Conservation (phyloP, 129 eudicot species). For the Tagetes erecta region DNA sequence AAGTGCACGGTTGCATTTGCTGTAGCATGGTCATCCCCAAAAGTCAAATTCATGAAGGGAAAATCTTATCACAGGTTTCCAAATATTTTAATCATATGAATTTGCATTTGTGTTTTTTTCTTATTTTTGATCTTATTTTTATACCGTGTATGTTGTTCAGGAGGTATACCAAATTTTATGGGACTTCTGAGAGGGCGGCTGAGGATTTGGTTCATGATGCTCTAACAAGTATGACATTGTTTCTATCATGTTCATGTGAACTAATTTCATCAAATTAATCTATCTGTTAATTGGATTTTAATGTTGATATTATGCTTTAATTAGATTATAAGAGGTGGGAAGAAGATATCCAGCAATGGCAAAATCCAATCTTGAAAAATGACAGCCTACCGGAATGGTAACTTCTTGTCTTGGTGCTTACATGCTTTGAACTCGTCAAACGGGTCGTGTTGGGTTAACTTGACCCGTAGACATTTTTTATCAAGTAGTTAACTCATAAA, state of each 20-base stretch:
- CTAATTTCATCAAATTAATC: background rate
- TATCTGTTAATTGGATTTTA: background rate
- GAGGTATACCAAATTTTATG: constrained; percentile 91
- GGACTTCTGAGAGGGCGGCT: constrained; percentile 86
- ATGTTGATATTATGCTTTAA: constrained; percentile 3
- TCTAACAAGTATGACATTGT: constrained; percentile 61
- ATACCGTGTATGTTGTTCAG: constrained; percentile 34
- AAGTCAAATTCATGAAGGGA: constrained; percentile 86
- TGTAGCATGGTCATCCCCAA: constrained; percentile 92
- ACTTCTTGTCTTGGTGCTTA: constrained; percentile 23
- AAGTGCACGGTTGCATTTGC: constrained; percentile 87
- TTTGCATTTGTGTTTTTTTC: background rate
- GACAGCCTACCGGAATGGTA: constrained; percentile 91
- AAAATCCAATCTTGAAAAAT: constrained; percentile 75
- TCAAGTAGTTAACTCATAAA: background rate
- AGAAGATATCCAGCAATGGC: constrained; percentile 95
- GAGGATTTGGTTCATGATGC: constrained; percentile 82
- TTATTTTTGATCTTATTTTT: background rate
- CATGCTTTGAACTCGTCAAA: background rate
- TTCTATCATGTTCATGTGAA: background rate
- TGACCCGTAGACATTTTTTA: background rate
- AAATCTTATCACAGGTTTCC: constrained; percentile 76
- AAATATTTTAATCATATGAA: background rate
- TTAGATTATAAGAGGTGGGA: constrained; percentile 95
- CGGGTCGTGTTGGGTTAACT: background rate